Evolutionary conservation across 192 early-diverging fungal genomes (phyloP), one percentile per base, ranked within the genome.

Genomic region (Backusella morwellensis): DNA sequence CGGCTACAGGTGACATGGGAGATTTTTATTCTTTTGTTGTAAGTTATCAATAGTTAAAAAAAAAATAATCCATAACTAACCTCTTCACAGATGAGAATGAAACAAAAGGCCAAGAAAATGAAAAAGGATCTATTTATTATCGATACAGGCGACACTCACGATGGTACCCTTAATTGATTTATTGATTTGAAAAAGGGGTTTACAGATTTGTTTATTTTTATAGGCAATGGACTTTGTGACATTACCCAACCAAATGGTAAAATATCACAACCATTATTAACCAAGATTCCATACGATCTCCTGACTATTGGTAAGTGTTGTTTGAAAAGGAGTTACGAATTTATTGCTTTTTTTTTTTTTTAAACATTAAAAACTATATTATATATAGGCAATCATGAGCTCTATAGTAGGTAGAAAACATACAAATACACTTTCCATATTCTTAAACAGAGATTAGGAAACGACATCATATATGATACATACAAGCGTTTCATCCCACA

Each of bases 21-120:
- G 88, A 89, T 40, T 87, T 89, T 78, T 80, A 85, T 52, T 85
- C 84, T 12, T 89, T 88, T 76, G 72, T 85, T n/a, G 79, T 78
- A 71, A 34, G 81, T 32, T 40, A 21, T 34, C 23, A 54, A 70
- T 26, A 68, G 32, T 32, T 26, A 0, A 42, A 15, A 81, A 36
- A 35, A n/a, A 79, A 34, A 17, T 7, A n/a, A n/a, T 5, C 6
- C 17, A n/a, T 80, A 15, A 35, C 44, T 23, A n/a, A 41, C 8
- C 9, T 40, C 15, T 32, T 36, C 29, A 35, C 68, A 83, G 81
- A 71, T 68, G 38, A 76, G 84, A 21, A 89, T 89, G 88, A 82
- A 82, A 50, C 40, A 82, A 34, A 79, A 85, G 75, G 86, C 88
- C 47, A 32, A 42, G 3, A 76, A 76, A 63, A 75, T 80, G 35